These are phyloP conservation scores for Nemophila menziesii DNA, from an alignment of 257 asterid species.

Conservation along the genomic window DNA sequence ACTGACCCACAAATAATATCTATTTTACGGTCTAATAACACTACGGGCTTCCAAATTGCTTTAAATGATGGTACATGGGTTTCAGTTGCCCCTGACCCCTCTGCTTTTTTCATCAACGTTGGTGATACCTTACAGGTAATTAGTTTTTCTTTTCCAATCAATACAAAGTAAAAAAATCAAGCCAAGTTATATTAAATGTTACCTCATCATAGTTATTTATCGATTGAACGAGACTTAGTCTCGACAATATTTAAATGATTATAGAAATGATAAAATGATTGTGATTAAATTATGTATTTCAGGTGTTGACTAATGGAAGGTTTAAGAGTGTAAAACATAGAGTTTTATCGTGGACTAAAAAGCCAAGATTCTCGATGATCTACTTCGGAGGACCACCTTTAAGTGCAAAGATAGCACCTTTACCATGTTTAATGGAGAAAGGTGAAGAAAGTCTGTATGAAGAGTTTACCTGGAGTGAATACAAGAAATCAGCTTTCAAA, in stretches of 20 bases:
- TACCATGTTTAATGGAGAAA: conserved; percentile 11
- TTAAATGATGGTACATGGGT: conserved; percentile 17
- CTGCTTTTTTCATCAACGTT: conserved; percentile 15
- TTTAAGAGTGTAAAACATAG: conserved; percentile 16
- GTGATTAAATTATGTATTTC: neutral
- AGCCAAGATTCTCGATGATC: conserved; percentile 13
- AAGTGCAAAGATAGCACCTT: conserved; percentile 11
- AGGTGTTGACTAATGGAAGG: conserved; percentile 20
- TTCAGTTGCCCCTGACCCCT: conserved; percentile 11
- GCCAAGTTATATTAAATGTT: no score
- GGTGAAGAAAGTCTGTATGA: conserved; percentile 16
- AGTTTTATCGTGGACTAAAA: conserved; percentile 7
- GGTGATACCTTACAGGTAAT: conserved; percentile 17
- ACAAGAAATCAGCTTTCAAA: conserved; percentile 16
- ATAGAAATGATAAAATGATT: neutral
- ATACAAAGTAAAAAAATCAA: no score
- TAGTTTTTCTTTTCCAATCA: no score
- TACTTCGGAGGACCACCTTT: conserved; percentile 18
- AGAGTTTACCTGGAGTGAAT: conserved; percentile 18
- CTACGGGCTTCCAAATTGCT: conserved; percentile 16
- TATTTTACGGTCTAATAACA: conserved; percentile 14
- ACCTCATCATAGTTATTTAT: no score
- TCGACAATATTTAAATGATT: no score
- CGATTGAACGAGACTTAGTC: no score
- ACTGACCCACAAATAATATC: conserved; percentile 19